These are phyloP conservation scores for Breviolum minutum DNA, from an alignment of 73 alveolate species.

Conservation along the genomic window DNA sequence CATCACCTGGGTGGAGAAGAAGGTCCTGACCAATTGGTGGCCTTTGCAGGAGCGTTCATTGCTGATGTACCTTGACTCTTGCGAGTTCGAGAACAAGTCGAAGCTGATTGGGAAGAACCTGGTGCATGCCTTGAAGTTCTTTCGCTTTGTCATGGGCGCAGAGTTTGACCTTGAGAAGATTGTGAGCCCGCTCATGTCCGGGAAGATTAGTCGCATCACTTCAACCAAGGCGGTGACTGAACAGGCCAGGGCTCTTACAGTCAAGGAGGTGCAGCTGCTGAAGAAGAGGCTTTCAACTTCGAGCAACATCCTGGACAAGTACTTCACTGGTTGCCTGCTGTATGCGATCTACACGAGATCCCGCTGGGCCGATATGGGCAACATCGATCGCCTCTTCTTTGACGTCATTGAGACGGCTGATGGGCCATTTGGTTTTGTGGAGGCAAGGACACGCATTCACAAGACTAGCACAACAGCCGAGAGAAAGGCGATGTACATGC, in stretches of 20 bases:
- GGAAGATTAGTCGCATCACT: background rate
- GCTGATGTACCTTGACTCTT: background rate
- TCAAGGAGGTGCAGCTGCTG: background rate
- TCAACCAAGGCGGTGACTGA: background rate
- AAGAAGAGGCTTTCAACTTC: background rate
- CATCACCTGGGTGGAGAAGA: background rate
- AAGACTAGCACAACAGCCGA: background rate
- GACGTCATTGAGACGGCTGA: background rate
- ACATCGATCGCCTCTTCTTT: too few relatives aligned
- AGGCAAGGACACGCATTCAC: background rate
- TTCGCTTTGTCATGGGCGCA: background rate
- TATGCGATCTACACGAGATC: background rate
- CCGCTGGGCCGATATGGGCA: background rate
- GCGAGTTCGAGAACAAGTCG: background rate
- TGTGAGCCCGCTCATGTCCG: background rate
- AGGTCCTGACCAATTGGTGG: background rate
- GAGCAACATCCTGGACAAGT: background rate
- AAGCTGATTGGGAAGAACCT: background rate
- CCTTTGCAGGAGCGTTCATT: background rate
- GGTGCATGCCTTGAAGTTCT: background rate
- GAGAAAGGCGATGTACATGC: constrained; percentile 14
- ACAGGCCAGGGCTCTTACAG: background rate
- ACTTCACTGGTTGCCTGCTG: background rate
- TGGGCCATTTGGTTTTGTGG: background rate
- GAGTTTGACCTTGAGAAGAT: background rate